Conservation (phyloP, 2,329 filamentous ascomycete species). For the Aspergillus ochraceoroseus region DNA sequence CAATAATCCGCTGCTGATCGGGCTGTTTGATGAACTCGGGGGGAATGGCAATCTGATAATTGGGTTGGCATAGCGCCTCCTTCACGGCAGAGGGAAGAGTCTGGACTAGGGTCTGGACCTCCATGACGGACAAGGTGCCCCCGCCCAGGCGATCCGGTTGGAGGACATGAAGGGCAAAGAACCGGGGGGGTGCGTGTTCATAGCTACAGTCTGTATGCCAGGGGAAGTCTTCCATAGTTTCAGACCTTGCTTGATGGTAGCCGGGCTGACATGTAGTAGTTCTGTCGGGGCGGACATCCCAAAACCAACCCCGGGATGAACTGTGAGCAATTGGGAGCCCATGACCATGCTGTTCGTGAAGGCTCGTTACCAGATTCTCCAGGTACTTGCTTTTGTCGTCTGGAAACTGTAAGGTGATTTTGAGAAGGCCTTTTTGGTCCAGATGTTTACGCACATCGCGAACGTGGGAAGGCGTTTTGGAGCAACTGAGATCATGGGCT, state of each 20-base stretch:
- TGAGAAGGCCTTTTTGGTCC: no score
- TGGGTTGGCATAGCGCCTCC: conserved; percentile 22
- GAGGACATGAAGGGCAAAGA: conserved; percentile 44
- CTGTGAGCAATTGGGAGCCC: conserved; percentile 42
- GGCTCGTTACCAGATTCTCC: conserved; percentile 30
- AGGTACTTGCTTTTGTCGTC: conserved; percentile 41
- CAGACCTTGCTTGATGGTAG: conserved; percentile 37
- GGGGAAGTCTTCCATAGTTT: conserved; percentile 43
- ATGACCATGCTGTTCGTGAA: conserved; percentile 36
- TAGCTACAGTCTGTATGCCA: conserved; percentile 48
- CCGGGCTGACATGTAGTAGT: conserved; percentile 30
- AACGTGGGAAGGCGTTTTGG: no score
- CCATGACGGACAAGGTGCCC: conserved; percentile 42
- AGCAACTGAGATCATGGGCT: no score
- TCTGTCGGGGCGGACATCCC: conserved; percentile 40
- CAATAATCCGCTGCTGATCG: conserved; percentile 13
- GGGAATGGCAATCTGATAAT: conserved; percentile 34
- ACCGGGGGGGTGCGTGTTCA: conserved; percentile 36
- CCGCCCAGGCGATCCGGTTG: conserved; percentile 41
- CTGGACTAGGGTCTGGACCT: conserved; percentile 27
- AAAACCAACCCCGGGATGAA: conserved; percentile 44
- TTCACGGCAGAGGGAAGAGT: conserved; percentile 24
- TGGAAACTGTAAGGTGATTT: no score
- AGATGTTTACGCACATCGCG: no score
- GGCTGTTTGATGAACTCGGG: conserved; percentile 31